phyloP scores from a whole-genome alignment of 164 flowering plant genomes.

The Stephania yunnanensis region DNA sequence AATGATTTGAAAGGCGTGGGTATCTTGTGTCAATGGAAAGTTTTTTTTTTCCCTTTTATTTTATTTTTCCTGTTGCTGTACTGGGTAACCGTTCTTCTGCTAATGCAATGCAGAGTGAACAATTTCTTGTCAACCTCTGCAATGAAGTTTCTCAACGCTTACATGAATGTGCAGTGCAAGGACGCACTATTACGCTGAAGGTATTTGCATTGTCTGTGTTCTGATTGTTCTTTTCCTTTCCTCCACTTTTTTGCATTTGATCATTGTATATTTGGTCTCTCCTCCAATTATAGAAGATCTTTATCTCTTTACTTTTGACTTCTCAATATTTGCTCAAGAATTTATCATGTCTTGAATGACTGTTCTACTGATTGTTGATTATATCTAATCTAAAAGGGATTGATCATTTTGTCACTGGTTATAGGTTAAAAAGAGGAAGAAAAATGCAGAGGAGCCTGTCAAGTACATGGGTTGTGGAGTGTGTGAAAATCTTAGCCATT shows the following conservation, averaged over 20 bases:
- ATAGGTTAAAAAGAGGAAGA: slow-evolving; percentile 80
- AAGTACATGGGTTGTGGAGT: slow-evolving; percentile 94
- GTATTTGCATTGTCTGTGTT: slow-evolving; percentile 22
- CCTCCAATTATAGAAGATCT: neutral
- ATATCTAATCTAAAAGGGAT: neutral
- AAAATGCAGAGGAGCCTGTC: slow-evolving; percentile 75
- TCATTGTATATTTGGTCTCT: neutral
- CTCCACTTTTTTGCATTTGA: neutral
- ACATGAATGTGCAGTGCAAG: slow-evolving; percentile 76
- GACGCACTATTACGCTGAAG: slow-evolving; percentile 83
- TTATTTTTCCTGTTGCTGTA: neutral
- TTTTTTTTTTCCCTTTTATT: neutral
- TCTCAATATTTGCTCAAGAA: neutral
- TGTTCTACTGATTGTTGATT: neutral
- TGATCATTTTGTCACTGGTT: slow-evolving; percentile 4
- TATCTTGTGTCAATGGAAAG: slow-evolving; percentile 10
- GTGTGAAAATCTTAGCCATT: slow-evolving; percentile 91
- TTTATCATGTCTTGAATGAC: neutral
- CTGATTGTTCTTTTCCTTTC: neutral
- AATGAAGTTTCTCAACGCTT: slow-evolving; percentile 86
- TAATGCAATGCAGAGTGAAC: slow-evolving; percentile 40
- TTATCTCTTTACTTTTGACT: neutral
- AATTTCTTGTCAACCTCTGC: slow-evolving; percentile 67
- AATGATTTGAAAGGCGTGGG: slow-evolving; percentile 72
- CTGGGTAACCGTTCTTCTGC: neutral